Conservation (phyloP, 2,329 filamentous ascomycete species). For the Trichoderma brevicompactum region DNA sequence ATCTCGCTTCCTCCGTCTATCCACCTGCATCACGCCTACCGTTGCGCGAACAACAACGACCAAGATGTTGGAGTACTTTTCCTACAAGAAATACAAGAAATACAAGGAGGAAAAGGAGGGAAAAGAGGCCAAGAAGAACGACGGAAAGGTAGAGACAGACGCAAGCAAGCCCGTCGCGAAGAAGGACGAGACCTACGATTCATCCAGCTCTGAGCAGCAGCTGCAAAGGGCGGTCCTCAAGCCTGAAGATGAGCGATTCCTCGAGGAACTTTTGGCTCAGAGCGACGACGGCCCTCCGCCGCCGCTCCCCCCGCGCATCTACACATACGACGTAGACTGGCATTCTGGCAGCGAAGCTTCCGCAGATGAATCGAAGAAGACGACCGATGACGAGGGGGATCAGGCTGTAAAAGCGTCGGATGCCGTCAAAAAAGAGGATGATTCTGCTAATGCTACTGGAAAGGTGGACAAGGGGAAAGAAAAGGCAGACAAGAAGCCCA, state of each 20-base stretch:
- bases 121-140: slow-evolving; percentile 37
- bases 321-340: slow-evolving; percentile 56
- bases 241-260: slow-evolving; percentile 62
- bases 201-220: slow-evolving; percentile 37
- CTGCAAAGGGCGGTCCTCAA: slow-evolving; percentile 54
- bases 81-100: slow-evolving; percentile 67
- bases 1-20: background rate
- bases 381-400: slow-evolving; percentile 26
- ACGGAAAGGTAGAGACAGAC: background rate
- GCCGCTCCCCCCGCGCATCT: slow-evolving; percentile 59
- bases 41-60: background rate
- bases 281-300: slow-evolving; percentile 52
- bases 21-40: background rate
- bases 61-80: slow-evolving; percentile 66
- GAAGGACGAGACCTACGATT: slow-evolving; percentile 31
- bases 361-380: slow-evolving; percentile 34
- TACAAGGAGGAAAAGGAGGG: slow-evolving; percentile 55
- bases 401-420: slow-evolving; percentile 4
- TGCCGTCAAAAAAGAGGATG: slow-evolving; percentile 26
- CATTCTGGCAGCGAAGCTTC: slow-evolving; percentile 43
- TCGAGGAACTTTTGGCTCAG: slow-evolving; percentile 56
- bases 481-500: slow-evolving; percentile 41
- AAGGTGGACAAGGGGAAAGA: slow-evolving; percentile 39
- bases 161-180: background rate
- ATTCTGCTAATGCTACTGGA: slow-evolving; percentile 40